Evolutionary conservation across 306 rosid genomes (phyloP).

Genomic region (Cicer arietinum): DNA sequence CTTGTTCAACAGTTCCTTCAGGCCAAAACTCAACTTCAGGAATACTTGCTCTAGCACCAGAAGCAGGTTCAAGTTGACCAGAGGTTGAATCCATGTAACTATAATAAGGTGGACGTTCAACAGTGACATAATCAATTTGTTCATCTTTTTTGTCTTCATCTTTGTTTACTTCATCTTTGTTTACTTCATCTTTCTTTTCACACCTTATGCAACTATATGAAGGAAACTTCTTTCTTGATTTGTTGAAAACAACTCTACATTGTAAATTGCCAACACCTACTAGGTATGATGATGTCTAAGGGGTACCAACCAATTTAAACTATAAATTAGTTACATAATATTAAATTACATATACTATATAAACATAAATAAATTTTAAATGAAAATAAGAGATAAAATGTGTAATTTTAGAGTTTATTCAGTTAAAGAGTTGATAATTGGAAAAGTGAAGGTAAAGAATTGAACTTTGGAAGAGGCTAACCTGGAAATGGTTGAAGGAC

Average conservation of each 20-base stretch:
- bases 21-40: slow-evolving; percentile 94
- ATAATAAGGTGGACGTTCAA: slow-evolving; percentile 84
- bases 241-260: slow-evolving; percentile 56
- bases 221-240: slow-evolving; percentile 51
- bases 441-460: background rate
- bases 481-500: slow-evolving; percentile 68
- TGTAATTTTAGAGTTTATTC: background rate
- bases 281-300: slow-evolving; percentile 64
- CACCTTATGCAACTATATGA: slow-evolving; percentile 64
- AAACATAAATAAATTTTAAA: slow-evolving; percentile 1
- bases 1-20: slow-evolving; percentile 88
- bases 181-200: slow-evolving; percentile 63
- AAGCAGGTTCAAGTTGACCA: slow-evolving; percentile 95
- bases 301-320: slow-evolving; percentile 37
- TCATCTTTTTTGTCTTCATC: slow-evolving; percentile 57
- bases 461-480: slow-evolving; percentile 39
- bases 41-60: slow-evolving; percentile 96
- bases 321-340: slow-evolving; percentile 41
- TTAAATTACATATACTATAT: background rate
- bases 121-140: slow-evolving; percentile 56
- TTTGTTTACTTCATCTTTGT: slow-evolving; percentile 45
- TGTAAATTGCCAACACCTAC: slow-evolving; percentile 62
- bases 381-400: background rate
- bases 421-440: slow-evolving; percentile 6
- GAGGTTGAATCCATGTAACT: slow-evolving; percentile 89